A percentile compares a stretch with the other conserved stretches of the same genome.
phyloP scores from a whole-genome alignment of 176 grass and related monocot species.

The Olyra latifolia region DNA sequence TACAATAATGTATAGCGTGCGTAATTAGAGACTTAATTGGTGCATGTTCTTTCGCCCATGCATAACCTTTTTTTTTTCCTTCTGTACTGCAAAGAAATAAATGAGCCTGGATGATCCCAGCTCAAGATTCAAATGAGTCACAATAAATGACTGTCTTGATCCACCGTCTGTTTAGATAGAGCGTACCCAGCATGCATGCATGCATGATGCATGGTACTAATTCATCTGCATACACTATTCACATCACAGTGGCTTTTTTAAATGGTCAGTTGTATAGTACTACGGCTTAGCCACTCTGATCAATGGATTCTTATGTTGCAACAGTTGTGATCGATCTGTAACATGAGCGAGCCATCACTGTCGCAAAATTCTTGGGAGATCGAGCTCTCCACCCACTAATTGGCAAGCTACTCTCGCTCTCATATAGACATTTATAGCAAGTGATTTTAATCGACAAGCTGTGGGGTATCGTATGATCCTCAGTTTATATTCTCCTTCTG shows the following conservation, averaged over 20 bases:
- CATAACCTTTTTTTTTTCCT: background rate
- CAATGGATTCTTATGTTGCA: background rate
- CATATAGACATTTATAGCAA: too few relatives aligned
- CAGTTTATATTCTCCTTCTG: background rate
- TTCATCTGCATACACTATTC: background rate
- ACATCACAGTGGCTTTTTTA: background rate
- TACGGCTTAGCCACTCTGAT: background rate
- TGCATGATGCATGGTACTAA: background rate
- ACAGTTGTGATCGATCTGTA: background rate
- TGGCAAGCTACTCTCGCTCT: background rate
- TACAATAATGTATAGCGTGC: too few relatives aligned
- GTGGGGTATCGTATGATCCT: background rate
- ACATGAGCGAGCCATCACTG: background rate
- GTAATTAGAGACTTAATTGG: background rate
- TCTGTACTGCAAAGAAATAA: background rate
- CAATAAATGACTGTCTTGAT: constrained; percentile 36
- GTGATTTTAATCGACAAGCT: background rate
- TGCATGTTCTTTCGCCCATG: background rate
- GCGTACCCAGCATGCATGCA: background rate
- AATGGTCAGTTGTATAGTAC: background rate
- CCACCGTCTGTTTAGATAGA: constrained; percentile 44
- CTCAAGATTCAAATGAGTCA: constrained; percentile 25
- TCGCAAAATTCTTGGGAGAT: background rate
- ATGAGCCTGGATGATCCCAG: constrained; percentile 6
- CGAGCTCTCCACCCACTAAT: background rate